Evolutionary conservation across 2,329 filamentous ascomycete species (phyloP), one percentile per base, ranked within the genome.

Genomic region (Ceratocystis variospora): DNA sequence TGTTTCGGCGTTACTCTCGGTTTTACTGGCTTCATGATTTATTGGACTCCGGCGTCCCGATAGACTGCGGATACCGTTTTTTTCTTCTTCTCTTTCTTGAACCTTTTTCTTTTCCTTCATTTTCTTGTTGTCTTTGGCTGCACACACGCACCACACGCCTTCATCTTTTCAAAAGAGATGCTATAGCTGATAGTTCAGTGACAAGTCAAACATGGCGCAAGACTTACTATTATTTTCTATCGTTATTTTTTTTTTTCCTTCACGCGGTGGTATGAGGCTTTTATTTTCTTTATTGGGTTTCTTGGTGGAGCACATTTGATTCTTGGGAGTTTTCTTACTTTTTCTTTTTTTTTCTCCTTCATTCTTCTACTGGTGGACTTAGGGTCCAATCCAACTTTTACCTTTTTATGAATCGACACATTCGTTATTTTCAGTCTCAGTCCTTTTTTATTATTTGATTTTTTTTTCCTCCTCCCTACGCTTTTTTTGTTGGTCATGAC

Each of bases 201-300:
- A 59, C 55, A 48, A 28, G 61, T n/a, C 46, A 44, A 28, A 5
- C 28, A 45, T 33, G 22, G 25, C 19, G n/a, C 33, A 28, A 48
- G 61, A 48, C 8, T 44, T 28, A 17, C 25, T 37, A 48, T 62
- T 61, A 17, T 63, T 64, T 65, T 50, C 61, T 31, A 59, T 65
- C 46, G 15, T 64, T 65, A 55, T 62, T 53, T 61, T 63, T 53
- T 61, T 63, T 66, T 65, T 45, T 62, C 61, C 61, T 63, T 66
- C 55, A 66, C 61, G 67, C 59, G 41, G 50, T 66, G 67, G 66
- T 57, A 67, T 65, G 66, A 67, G 53, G 45, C 63, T 61, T 63
- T 65, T 41, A 17, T 33, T 57, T 64, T 65, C 46, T 66, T 53
- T 62, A 37, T 41, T 41, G 28, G 45, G 33, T 57, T 63, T 37